Conservation (phyloP, 1,139 yeast genomes). For the Candida glucosophila region DNA sequence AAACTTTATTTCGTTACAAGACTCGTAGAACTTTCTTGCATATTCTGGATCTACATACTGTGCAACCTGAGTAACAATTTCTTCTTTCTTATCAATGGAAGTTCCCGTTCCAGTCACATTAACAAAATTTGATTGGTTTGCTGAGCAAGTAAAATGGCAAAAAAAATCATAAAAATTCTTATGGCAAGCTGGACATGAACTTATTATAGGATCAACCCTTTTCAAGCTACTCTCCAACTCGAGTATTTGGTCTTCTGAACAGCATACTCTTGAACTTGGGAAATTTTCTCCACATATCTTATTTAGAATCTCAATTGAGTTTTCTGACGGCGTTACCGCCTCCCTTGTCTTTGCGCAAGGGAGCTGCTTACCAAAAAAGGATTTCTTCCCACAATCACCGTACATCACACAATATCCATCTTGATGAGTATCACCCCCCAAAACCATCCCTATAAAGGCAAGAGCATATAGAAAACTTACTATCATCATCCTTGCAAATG, state of each 20-base stretch:
- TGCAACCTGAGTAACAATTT: slow-evolving; percentile 63
- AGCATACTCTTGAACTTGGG: slow-evolving; percentile 30
- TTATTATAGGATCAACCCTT: slow-evolving; percentile 69
- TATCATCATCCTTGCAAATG: too few species aligned
- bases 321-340: slow-evolving; percentile 38
- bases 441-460: background rate
- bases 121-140: slow-evolving; percentile 70
- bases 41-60: slow-evolving; percentile 51
- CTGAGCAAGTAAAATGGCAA: slow-evolving; percentile 87
- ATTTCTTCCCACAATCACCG: slow-evolving; percentile 68
- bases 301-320: slow-evolving; percentile 39
- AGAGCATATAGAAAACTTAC: slow-evolving; percentile 1
- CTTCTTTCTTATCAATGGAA: slow-evolving; percentile 44
- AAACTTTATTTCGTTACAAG: slow-evolving; percentile 85
- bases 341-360: slow-evolving; percentile 62
- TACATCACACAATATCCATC: slow-evolving; percentile 51
- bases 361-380: slow-evolving; percentile 67
- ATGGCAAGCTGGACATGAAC: slow-evolving; percentile 92
- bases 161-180: slow-evolving; percentile 78
- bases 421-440: slow-evolving; percentile 9
- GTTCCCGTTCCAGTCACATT: slow-evolving; percentile 49
- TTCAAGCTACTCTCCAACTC: slow-evolving; percentile 44
- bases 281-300: slow-evolving; percentile 68
- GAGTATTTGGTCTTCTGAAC: slow-evolving; percentile 28
- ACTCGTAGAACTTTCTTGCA: slow-evolving; percentile 64